phyloP scores from a whole-genome alignment of 129 eudicot species.

The Logfia minima region DNA sequence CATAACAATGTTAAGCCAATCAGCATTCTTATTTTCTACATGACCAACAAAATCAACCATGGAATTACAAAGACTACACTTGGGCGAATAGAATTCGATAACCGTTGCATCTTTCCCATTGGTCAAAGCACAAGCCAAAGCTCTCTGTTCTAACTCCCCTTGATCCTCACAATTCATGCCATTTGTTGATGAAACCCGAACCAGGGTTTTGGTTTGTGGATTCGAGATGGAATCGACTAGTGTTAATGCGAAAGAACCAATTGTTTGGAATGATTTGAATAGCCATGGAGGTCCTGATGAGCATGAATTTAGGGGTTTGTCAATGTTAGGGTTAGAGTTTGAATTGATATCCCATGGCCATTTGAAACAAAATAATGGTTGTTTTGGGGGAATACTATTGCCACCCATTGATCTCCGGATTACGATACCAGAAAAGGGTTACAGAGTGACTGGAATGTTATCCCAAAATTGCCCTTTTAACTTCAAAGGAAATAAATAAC shows the following conservation, averaged over 20 bases:
- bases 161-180: slow-evolving; percentile 57
- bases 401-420: slow-evolving; percentile 10
- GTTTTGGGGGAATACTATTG: slow-evolving; percentile 30
- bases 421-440: neutral
- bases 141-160: slow-evolving; percentile 87
- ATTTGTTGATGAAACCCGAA: slow-evolving; percentile 21
- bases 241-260: slow-evolving; percentile 43
- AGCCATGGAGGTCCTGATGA: slow-evolving; percentile 72
- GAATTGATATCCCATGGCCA: slow-evolving; percentile 74
- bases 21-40: slow-evolving; percentile 67
- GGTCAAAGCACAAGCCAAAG: slow-evolving; percentile 71
- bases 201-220: slow-evolving; percentile 24
- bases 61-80: slow-evolving; percentile 76
- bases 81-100: slow-evolving; percentile 84
- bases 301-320: slow-evolving; percentile 43
- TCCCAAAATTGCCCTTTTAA: no score
- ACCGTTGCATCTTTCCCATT: slow-evolving; percentile 80
- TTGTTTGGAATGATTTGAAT: slow-evolving; percentile 62
- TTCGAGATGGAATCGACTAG: slow-evolving; percentile 39
- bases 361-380: slow-evolving; percentile 66
- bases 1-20: slow-evolving; percentile 93
- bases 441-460: neutral
- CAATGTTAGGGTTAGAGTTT: slow-evolving; percentile 19
- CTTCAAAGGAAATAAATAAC: no score
- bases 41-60: slow-evolving; percentile 67